Evolutionary conservation across 192 early-diverging fungal genomes (phyloP).

Genomic region (Coemansia sp.): DNA sequence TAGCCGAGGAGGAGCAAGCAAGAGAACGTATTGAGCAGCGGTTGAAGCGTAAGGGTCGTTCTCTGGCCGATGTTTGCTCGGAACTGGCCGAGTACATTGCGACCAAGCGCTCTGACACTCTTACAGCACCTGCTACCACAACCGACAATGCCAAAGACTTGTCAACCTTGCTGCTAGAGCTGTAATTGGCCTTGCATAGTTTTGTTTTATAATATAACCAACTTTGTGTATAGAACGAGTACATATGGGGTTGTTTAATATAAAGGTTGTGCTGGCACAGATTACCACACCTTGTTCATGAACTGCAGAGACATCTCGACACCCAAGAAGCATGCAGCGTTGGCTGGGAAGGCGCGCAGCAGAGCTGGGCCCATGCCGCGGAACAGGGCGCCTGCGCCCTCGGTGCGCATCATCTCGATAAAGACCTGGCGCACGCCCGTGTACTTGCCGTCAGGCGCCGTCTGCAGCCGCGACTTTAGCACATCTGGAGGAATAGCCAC

Average conservation of each 20-base stretch:
- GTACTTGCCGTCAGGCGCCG: constrained; percentile 58
- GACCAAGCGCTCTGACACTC: constrained; percentile 2
- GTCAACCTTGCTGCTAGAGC: neutral
- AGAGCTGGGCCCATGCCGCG: constrained; percentile 81
- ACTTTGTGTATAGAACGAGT: neutral
- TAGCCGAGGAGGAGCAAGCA: constrained; percentile 55
- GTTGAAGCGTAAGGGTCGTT: constrained; percentile 32
- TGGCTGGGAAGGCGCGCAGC: constrained; percentile 79
- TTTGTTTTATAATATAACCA: neutral
- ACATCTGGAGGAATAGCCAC: constrained; percentile 79
- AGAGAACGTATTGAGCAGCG: constrained; percentile 22
- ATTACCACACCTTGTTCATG: constrained; percentile 52
- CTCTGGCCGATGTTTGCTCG: constrained; percentile 11
- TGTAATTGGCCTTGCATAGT: neutral
- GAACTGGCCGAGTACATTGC: constrained; percentile 40
- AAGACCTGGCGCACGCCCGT: constrained; percentile 54
- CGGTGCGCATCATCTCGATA: constrained; percentile 57
- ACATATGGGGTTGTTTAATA: neutral
- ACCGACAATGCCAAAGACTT: neutral
- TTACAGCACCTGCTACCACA: neutral
- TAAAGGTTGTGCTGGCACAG: no score
- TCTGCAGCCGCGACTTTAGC: constrained; percentile 78
- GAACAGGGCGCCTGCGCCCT: constrained; percentile 68
- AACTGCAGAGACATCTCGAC: constrained; percentile 52
- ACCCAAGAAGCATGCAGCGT: constrained; percentile 79